Conservation (phyloP, 768 basidiomycete genomes). For the Termitomyces sp. region DNA sequence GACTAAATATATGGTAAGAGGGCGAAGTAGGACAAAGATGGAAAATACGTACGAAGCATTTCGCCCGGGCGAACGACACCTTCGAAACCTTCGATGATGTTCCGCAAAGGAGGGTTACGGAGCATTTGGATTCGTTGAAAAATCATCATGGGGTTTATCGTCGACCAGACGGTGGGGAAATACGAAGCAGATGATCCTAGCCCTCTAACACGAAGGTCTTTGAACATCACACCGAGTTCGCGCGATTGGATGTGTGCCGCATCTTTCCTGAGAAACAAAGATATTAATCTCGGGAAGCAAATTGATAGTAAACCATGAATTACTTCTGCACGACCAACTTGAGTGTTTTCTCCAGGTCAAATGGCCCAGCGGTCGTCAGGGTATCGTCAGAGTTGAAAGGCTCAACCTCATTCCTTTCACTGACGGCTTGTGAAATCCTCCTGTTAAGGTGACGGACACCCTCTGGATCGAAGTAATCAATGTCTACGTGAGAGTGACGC, state of each 20-base stretch:
- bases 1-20: conserved; percentile 34
- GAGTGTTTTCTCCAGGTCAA: conserved; percentile 34
- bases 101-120: conserved; percentile 58
- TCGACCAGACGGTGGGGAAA: conserved; percentile 58
- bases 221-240: conserved; percentile 54
- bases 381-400: conserved; percentile 20
- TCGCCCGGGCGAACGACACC: conserved; percentile 66
- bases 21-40: neutral
- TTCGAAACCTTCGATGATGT: conserved; percentile 59
- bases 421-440: conserved; percentile 24
- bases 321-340: conserved; percentile 28
- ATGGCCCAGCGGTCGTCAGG: conserved; percentile 19
- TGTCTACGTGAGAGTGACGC: conserved; percentile 28
- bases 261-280: neutral
- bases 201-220: conserved; percentile 55
- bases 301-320: neutral
- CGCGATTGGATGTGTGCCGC: conserved; percentile 29
- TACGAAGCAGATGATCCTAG: conserved; percentile 47
- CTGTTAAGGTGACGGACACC: conserved; percentile 39
- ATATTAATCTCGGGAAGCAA: neutral
- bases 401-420: neutral
- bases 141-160: conserved; percentile 48
- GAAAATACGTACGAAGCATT: conserved; percentile 63
- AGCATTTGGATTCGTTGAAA: conserved; percentile 35
- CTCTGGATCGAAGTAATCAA: conserved; percentile 50